Conservation (phyloP, 1,284 basidiomycete species). For the Phaffia rhodozyma region DNA sequence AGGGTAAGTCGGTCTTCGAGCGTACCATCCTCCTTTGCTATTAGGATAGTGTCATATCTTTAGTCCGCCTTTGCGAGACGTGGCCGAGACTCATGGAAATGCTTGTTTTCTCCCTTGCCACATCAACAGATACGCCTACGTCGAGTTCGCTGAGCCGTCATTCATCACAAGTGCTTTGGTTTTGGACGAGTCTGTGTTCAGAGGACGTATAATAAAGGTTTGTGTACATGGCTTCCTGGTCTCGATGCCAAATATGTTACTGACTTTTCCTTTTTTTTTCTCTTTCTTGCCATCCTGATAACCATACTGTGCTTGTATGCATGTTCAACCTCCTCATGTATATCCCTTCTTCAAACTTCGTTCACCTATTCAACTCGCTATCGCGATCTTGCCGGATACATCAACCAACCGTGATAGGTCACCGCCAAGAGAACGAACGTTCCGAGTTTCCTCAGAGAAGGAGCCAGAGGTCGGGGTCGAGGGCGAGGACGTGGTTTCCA, state of each 20-base stretch:
- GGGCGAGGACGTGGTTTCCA: slow-evolving; percentile 50
- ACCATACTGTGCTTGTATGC: background rate
- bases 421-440: slow-evolving; percentile 86
- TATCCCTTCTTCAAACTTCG: background rate
- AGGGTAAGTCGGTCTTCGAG: slow-evolving; percentile 48
- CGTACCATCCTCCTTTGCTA: background rate
- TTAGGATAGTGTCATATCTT: background rate
- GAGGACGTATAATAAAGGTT: slow-evolving; percentile 84
- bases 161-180: slow-evolving; percentile 83
- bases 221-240: slow-evolving; percentile 20
- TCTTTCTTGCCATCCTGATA: background rate
- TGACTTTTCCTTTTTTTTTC: slow-evolving; percentile 6
- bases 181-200: slow-evolving; percentile 93
- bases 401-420: slow-evolving; percentile 44
- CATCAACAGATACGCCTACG: slow-evolving; percentile 75
- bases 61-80: background rate
- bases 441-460: slow-evolving; percentile 55
- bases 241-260: too few relatives aligned
- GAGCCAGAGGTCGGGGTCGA: slow-evolving; percentile 39
- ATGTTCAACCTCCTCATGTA: background rate
- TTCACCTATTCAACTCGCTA: too few relatives aligned
- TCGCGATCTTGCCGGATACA: too few relatives aligned
- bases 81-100: background rate
- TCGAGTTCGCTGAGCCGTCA: slow-evolving; percentile 93
- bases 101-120: background rate